phyloP scores from a whole-genome alignment of 2,329 filamentous ascomycete species.

The Clonostachys rosea region DNA sequence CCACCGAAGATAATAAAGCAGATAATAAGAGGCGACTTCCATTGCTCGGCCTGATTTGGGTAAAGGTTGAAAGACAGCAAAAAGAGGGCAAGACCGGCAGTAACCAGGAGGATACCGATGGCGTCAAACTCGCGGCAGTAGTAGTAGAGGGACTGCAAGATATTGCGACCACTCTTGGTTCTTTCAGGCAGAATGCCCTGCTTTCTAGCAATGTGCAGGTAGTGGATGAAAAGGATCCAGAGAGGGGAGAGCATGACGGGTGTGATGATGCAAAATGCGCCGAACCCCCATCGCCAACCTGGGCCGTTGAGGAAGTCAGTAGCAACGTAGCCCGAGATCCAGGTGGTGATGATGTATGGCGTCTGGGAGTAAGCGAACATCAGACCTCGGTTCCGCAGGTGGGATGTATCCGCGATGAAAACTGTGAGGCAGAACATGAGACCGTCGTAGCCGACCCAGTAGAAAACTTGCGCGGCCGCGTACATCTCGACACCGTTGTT shows the following conservation, averaged over 20 bases:
- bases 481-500: constrained; percentile 39
- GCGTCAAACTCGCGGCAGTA: constrained; percentile 12
- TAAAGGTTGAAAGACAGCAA: constrained; percentile 57
- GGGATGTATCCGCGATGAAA: constrained; percentile 55
- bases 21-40: constrained; percentile 43
- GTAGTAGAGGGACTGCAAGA: constrained; percentile 6
- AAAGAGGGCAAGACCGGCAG: constrained; percentile 49
- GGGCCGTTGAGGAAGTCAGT: constrained; percentile 10
- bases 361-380: constrained; percentile 19
- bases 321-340: constrained; percentile 14
- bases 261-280: constrained; percentile 49
- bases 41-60: constrained; percentile 32
- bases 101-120: constrained; percentile 47
- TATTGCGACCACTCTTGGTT: constrained; percentile 29
- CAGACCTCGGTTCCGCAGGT: constrained; percentile 17
- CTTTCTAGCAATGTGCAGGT: constrained; percentile 5
- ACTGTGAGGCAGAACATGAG: constrained; percentile 55
- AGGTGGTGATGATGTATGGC: constrained; percentile 27
- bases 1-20: constrained; percentile 53
- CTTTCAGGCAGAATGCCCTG: constrained; percentile 8
- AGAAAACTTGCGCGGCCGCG: constrained; percentile 39
- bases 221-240: constrained; percentile 41
- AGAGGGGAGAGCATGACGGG: constrained; percentile 4
- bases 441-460: constrained; percentile 50
- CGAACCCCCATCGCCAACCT: constrained; percentile 33